Percentiles rank a stretch among this genome's conserved stretches.
Conservation (phyloP, 2,329 filamentous ascomycete species). For the Madurella fahalii region DNA sequence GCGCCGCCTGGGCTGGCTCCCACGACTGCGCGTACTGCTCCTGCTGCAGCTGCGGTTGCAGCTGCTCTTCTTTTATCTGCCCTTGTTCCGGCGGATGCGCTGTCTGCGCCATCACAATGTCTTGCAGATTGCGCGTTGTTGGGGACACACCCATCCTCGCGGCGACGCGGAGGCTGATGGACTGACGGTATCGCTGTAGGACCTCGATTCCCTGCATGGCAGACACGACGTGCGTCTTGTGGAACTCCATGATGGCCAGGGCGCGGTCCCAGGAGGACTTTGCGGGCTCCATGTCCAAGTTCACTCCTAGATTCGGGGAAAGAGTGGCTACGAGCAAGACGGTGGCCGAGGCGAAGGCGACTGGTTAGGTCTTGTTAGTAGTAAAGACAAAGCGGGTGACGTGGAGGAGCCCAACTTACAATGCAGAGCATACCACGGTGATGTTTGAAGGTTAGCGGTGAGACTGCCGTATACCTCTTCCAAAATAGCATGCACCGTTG, state of each 20-base stretch:
- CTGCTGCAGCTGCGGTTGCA: too few relatives aligned
- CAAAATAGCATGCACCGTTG: constrained; percentile 11
- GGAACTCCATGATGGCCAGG: constrained; percentile 17
- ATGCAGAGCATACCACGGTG: constrained; percentile 20
- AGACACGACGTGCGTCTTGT: constrained; percentile 15
- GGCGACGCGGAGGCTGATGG: too few relatives aligned
- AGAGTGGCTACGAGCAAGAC: constrained; percentile 20
- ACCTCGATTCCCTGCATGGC: constrained; percentile 11
- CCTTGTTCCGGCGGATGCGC: neutral
- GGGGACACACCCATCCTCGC: too few relatives aligned
- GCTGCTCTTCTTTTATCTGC: neutral
- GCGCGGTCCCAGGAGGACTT: constrained; percentile 18
- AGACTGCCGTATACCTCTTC: constrained; percentile 11
- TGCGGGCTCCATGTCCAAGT: constrained; percentile 10
- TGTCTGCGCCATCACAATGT: too few relatives aligned
- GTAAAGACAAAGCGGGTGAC: neutral
- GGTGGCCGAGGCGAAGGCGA: constrained; percentile 17
- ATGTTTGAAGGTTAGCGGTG: neutral
- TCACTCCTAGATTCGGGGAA: constrained; percentile 13
- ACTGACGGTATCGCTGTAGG: constrained; percentile 5
- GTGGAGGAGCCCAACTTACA: constrained; percentile 8
- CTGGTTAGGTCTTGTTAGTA: neutral
- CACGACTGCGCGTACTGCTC: too few relatives aligned
- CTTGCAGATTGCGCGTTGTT: too few relatives aligned
- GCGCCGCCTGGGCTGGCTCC: too few relatives aligned